Conservation (phyloP, 169 alveolate species). For the Cryptosporidium tyzzeri region DNA sequence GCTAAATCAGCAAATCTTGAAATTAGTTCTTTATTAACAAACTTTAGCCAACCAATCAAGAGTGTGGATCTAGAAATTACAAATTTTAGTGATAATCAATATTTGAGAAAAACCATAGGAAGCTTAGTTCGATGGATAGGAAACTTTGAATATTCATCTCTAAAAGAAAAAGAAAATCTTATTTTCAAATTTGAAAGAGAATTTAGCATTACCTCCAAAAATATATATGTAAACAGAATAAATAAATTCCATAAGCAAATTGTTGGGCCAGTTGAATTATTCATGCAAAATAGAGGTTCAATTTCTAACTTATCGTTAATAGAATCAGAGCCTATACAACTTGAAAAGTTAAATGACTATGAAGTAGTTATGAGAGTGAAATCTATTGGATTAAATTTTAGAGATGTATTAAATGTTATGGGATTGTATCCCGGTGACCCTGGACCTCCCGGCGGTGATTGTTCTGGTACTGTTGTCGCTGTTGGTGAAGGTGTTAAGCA, state of each 20-base stretch:
- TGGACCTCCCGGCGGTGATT: constrained; percentile 73
- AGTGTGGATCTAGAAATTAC: constrained; percentile 44
- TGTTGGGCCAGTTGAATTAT: constrained; percentile 43
- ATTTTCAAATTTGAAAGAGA: constrained; percentile 35
- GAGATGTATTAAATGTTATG: constrained; percentile 80
- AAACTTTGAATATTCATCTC: constrained; percentile 21
- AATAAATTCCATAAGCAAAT: neutral
- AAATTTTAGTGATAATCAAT: neutral
- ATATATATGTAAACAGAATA: constrained; percentile 28
- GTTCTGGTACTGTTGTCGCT: constrained; percentile 47
- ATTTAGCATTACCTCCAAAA: constrained; percentile 29
- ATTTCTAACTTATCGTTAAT: constrained; percentile 33
- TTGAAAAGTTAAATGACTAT: neutral
- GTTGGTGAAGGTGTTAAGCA: constrained; percentile 57
- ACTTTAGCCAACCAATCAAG: constrained; percentile 47
- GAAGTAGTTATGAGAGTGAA: constrained; percentile 74
- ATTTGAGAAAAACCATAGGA: neutral
- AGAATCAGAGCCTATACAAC: neutral
- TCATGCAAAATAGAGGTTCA: constrained; percentile 58
- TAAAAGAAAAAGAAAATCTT: neutral
- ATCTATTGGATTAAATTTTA: constrained; percentile 81
- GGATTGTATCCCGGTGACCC: constrained; percentile 72
- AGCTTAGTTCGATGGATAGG: constrained; percentile 21
- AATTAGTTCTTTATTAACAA: constrained; percentile 30
- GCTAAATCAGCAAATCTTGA: constrained; percentile 80